Base-by-base conservation (phyloP, 23 red algal species). In the Gracilaria vermiculophylla region DNA sequence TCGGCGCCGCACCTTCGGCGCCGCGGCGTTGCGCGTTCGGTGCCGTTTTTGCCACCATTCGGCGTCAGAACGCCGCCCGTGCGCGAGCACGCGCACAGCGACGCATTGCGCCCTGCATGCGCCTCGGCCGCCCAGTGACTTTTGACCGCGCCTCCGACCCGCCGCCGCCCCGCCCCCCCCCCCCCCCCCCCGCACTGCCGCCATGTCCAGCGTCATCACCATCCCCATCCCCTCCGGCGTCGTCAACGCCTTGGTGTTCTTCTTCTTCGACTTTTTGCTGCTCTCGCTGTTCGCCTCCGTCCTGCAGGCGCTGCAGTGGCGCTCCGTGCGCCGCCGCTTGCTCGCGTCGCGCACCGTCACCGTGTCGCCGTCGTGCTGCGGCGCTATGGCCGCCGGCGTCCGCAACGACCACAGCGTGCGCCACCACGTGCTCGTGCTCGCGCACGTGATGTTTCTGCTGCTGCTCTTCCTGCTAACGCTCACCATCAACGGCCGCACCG, bases 401-500 rank as follows among this genome's bases (percentile, higher is more conserved):
- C 75, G 49, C 25, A 24, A 25, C 9, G 44, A 54, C 36, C 29
- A 52, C 13, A 54, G 45, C 6, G 24, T 36, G 25, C 21, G 32
- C 8, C 49, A 52, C 24, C 48, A 54, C 7, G 21, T 33, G 32
- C 32, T 78, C 13, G 28, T 78, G 5, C 2, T 34, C 2, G 29
- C 27, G 14, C 75, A 78, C 47, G 10, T 78, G 3, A 56, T 56
- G 17, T 78, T 78, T 78, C 49, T 78, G 20, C 8, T 8, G 2
- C 2, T 78, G 32, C 7, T 78, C 47, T 78, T 78, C 75, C n/a
- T 55, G 47, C 75, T 50, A 19, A 55, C 42, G 8, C 45, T 78
- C 8, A 48, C 45, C 20, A 78, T 78, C 74, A 78, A 78, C n/a
- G 75, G 75, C 17, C 45, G 75, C 19, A 53, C 75, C 13, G 20